Percentiles rank a stretch among this genome's conserved stretches.
Conservation (phyloP, 768 basidiomycete genomes). For the Rhodocollybia butyracea region DNA sequence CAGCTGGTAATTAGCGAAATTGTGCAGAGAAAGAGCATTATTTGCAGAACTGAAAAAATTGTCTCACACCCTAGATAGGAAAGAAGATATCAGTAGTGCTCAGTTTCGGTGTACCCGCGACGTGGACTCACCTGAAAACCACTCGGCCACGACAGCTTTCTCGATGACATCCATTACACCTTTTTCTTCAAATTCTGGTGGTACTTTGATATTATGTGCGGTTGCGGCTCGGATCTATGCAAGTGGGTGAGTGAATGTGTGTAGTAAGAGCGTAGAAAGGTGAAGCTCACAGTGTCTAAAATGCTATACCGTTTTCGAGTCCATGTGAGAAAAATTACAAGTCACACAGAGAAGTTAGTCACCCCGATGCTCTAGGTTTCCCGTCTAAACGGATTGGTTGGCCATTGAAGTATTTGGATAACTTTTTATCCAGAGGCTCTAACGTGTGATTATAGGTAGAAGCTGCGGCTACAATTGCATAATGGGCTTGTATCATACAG, state of each 20-base stretch:
- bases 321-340: too few relatives aligned
- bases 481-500: not conserved
- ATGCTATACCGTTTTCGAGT: too few relatives aligned
- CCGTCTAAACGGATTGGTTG: slow-evolving; percentile 73
- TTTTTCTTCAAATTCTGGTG: slow-evolving; percentile 69
- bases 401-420: slow-evolving; percentile 69
- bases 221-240: slow-evolving; percentile 66
- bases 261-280: too few relatives aligned
- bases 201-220: slow-evolving; percentile 70
- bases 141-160: slow-evolving; percentile 70
- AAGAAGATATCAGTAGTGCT: slow-evolving; percentile 4
- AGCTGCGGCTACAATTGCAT: slow-evolving; percentile 50
- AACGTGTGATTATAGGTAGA: slow-evolving; percentile 59
- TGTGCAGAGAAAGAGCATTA: not conserved
- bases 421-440: slow-evolving; percentile 54
- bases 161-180: slow-evolving; percentile 59
- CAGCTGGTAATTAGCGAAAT: too few relatives aligned
- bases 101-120: slow-evolving; percentile 31
- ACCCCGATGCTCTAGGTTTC: slow-evolving; percentile 69
- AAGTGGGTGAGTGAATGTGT: too few relatives aligned
- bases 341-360: too few relatives aligned
- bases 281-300: slow-evolving; percentile 57
- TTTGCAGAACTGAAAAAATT: not conserved
- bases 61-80: slow-evolving; percentile 21
- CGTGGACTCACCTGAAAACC: slow-evolving; percentile 47